Base-by-base conservation (phyloP, 2,329 filamentous ascomycete genomes). In the Lasiodiplodia gonubiensis region DNA sequence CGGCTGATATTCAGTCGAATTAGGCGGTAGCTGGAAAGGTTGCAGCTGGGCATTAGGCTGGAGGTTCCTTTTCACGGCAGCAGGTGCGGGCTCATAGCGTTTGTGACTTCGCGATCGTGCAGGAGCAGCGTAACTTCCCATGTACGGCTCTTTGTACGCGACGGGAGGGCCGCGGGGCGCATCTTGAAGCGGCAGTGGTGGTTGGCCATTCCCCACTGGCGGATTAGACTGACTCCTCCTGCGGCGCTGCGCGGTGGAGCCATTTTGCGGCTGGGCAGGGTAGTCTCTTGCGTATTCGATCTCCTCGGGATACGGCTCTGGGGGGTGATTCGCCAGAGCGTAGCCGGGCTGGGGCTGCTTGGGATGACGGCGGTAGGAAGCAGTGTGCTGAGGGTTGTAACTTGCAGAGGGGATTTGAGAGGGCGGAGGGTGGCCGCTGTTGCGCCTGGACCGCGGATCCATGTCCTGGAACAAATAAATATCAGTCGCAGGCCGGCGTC, bases 331-430 rank as follows among this genome's bases (percentile, higher is more conserved):
- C 11, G 14, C 46, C 39, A 30, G 66, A 33, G n/a, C 39, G 33
- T 54, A 49, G 18, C 33, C 51, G 14, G 42, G 59, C 27, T 65
- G 51, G 23, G 48, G 42, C 37, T 64, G 60, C 61, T 68, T 55
- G 14, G 60, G 48, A 16, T 59, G 33, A 23, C 61, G 67, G 30
- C 67, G 60, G 35, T 68, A 68, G 7, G 60, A 59, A 16, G 52
- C 23, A 2, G 61, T 30, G 70, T 78, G 60, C 30, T 65, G 66
- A 67, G 74, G 75, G 3, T 74, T 70, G 67, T 75, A 77, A 60
- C 65, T 70, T 27, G 78, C 73, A 52, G 75, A 70, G 1, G 71
- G 68, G 27, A 74, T 71, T 48, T 72, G 73, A 18, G 73, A 70
- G 35, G 71, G 64, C 14, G 72, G 72, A 2, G 30, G 42, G 72